Base-by-base conservation (phyloP, 176 grass and related monocot genomes). In the Eragrostis nindensis region DNA sequence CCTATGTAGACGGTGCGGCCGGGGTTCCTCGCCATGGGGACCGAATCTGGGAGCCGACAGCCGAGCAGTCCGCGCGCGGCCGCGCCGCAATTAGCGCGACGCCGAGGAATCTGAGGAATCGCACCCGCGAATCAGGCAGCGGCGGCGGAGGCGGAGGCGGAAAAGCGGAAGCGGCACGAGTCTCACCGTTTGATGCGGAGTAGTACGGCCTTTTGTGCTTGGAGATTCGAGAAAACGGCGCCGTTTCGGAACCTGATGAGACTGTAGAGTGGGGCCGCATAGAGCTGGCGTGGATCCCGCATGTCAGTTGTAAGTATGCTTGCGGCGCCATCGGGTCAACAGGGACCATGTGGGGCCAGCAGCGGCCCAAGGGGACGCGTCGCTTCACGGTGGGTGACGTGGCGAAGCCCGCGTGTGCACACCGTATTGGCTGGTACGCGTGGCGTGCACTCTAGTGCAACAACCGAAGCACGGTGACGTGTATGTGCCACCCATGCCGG, bases 1-100 rank as follows among this genome's bases (percentile, higher is more conserved):
- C 93, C 93, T 73, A 92, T 60, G 85, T 78, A 96, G 75, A 93
- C 87, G 36, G 80, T 67, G 85, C 75, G 22, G 54, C 55, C n/a
- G 30, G 87, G 87, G 71, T 79, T 74, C 77, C 90, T 75, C 74
- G 87, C 70, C 93, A 92, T 96, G 44, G 11, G 0, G 11, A 3
- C 27, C 9, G 27, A 80, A 88, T 69, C 76, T 62, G 75, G 54
- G 44, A 18, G 62, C 14, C 11, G 73, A 9, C 54, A n/a, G 45
- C 64, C 64, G 39, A 77, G 16, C 40, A 8, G 43, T 19, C 43
- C 13, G 36, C 50, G 30, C 17, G 6, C 36, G 5, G 30, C 22
- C 47, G 27, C 48, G 68, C 61, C 68, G 42, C 73, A 79, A 61
- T 12, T 61, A 3, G 42, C 22, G 47, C 19, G 70, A 13, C 6